Conservation (phyloP, 2,329 filamentous ascomycete species). For the Xylariaceae sp. region DNA sequence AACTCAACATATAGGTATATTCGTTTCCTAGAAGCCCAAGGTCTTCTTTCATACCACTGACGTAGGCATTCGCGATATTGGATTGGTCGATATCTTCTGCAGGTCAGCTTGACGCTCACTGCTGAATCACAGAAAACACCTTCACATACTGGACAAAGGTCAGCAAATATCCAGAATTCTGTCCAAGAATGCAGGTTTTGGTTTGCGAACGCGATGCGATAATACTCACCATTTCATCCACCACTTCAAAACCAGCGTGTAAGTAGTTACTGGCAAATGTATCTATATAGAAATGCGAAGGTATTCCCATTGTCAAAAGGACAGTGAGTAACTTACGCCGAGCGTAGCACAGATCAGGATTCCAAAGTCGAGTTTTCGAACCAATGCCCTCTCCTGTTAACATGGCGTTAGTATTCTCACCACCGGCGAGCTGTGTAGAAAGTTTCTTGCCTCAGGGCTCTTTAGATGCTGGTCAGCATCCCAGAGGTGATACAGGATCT, state of each 20-base stretch:
- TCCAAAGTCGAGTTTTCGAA: conserved; percentile 9
- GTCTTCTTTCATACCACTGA: conserved; percentile 31
- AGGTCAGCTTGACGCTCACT: too few species aligned
- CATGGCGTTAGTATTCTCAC: not conserved
- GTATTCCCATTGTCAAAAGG: too few species aligned
- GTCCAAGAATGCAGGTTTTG: too few species aligned
- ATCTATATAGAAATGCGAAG: too few species aligned
- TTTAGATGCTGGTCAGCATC: conserved; percentile 9
- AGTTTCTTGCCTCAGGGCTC: conserved; percentile 3
- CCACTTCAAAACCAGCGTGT: not conserved
- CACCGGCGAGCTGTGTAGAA: not conserved
- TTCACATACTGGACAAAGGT: too few species aligned
- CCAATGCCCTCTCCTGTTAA: conserved; percentile 7
- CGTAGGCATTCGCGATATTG: conserved; percentile 30
- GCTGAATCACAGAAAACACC: too few species aligned
- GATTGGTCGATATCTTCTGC: conserved; percentile 31
- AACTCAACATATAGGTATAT: conserved; percentile 19
- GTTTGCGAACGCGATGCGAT: too few species aligned
- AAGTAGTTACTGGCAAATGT: too few species aligned
- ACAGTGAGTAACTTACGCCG: not conserved
- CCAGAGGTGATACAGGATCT: conserved; percentile 9
- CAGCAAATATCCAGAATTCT: too few species aligned
- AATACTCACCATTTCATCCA: conserved; percentile 13
- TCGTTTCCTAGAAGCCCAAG: conserved; percentile 27
- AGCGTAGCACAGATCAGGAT: conserved; percentile 8